Conservation (phyloP, 371 early-diverging fungal genomes). For the Phascolomyces articulosus region DNA sequence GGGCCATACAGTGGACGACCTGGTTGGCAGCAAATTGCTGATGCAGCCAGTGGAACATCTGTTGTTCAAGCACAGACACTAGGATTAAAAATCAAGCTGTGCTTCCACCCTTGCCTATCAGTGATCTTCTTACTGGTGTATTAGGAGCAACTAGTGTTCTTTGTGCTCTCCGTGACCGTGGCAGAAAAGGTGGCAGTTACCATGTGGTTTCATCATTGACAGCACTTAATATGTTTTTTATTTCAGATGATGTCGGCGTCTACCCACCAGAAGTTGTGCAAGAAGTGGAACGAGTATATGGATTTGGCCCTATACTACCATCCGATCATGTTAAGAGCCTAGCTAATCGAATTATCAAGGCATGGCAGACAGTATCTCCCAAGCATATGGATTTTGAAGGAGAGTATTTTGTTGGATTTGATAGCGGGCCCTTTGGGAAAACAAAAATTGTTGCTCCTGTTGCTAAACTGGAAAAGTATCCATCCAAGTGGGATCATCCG, state of each 20-base stretch:
- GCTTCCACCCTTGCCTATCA: constrained; percentile 11
- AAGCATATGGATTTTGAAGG: constrained; percentile 8
- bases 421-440: background rate
- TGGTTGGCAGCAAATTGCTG: constrained; percentile 26
- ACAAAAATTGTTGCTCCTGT: background rate
- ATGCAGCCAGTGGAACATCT: constrained; percentile 18
- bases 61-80: constrained; percentile 12
- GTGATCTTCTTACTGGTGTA: constrained; percentile 13
- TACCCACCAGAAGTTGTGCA: constrained; percentile 13
- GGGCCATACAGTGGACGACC: constrained; percentile 12
- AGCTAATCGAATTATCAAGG: background rate
- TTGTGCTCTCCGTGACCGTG: constrained; percentile 15
- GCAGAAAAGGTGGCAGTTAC: constrained; percentile 9
- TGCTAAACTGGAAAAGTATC: background rate
- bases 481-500: constrained; percentile 9
- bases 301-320: background rate
- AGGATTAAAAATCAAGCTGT: constrained; percentile 8
- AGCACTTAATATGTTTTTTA: constrained; percentile 6
- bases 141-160: constrained; percentile 9
- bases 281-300: constrained; percentile 1
- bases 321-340: background rate
- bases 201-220: constrained; percentile 7
- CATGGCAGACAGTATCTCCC: background rate
- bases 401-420: background rate
- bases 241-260: constrained; percentile 7